Evolutionary conservation across 2,329 filamentous ascomycete genomes (phyloP), one percentile per base, ranked within the genome.

Genomic region (Stachybotrys echinatus): DNA sequence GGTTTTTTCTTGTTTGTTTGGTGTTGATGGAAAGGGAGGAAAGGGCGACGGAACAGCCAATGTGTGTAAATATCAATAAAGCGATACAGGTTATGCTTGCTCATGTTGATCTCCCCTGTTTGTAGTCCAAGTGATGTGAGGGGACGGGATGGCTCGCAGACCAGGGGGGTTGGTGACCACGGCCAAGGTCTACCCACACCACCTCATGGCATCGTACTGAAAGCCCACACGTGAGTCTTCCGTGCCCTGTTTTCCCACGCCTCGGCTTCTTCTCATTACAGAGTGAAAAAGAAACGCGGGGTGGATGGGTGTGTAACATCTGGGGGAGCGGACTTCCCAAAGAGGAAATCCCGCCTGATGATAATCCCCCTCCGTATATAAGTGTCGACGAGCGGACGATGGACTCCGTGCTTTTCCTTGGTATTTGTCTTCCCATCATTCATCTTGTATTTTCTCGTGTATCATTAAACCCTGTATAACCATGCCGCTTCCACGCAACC

Each of bases 241-340:
- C n/a, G n/a, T n/a, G n/a, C n/a, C n/a, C n/a, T n/a, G n/a, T n/a
- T n/a, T n/a, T n/a, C n/a, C n/a, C n/a, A n/a, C n/a, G n/a, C n/a
- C n/a, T n/a, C n/a, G n/a, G n/a, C n/a, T n/a, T n/a, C n/a, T n/a
- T n/a, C n/a, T n/a, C n/a, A n/a, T n/a, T n/a, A n/a, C n/a, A n/a
- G n/a, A n/a, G n/a, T n/a, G 27, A 8, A 14, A 14, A 34, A 5
- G 27, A 34, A 34, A 34, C 10, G 27, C 10, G 10, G 27, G 46
- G 42, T 46, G 42, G 42, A 27, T 23, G 6, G 7, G 17, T 39
- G 20, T 21, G 56, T 63, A n/a, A n/a, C n/a, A n/a, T n/a, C n/a
- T n/a, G n/a, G n/a, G n/a, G n/a, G n/a, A n/a, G n/a, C n/a, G 63
- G 63, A 64, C 52, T 63, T 60, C 64, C 64, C 10, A 55, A 64